Conservation (phyloP, 2,329 filamentous ascomycete species). For the Calcarisporium arbuscula region DNA sequence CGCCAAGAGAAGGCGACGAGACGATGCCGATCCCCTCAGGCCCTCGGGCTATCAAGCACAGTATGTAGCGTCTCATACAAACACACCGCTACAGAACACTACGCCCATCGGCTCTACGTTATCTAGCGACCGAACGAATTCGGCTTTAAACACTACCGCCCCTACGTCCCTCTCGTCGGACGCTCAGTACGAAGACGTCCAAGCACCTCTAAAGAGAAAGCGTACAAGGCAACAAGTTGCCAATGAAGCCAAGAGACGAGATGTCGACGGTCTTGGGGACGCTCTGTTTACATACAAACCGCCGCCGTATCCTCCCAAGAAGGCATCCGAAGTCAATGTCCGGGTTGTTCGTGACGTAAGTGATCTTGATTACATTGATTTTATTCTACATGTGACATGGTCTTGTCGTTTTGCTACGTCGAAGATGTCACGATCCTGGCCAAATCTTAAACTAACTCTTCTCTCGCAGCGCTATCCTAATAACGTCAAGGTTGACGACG, state of each 20-base stretch:
- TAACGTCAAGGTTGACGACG: slow-evolving; percentile 80
- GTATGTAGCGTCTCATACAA: slow-evolving; percentile 63
- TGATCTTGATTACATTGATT: slow-evolving; percentile 11
- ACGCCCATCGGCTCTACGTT: slow-evolving; percentile 63
- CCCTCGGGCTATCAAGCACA: slow-evolving; percentile 70
- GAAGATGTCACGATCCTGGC: too few species aligned
- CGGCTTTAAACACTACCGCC: slow-evolving; percentile 76
- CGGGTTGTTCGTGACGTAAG: slow-evolving; percentile 58
- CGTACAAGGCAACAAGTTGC: slow-evolving; percentile 69
- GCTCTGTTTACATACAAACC: slow-evolving; percentile 76
- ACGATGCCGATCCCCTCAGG: slow-evolving; percentile 38
- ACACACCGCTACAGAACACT: slow-evolving; percentile 62
- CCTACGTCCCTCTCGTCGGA: slow-evolving; percentile 70
- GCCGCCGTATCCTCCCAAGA: slow-evolving; percentile 81
- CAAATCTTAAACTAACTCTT: too few species aligned
- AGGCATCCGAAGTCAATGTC: slow-evolving; percentile 72
- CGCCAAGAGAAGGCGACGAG: slow-evolving; percentile 70
- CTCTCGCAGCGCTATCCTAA: slow-evolving; percentile 37
- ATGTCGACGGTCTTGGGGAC: slow-evolving; percentile 64
- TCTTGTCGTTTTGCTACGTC: background rate
- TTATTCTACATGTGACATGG: slow-evolving; percentile 4
- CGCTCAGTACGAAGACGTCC: slow-evolving; percentile 56
- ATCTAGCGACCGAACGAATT: slow-evolving; percentile 79
- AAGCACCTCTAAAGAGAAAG: slow-evolving; percentile 83
- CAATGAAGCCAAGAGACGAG: slow-evolving; percentile 74